Percentiles rank a stretch among this genome's conserved stretches.
These are phyloP conservation scores for Trichoderma hamatum DNA, from an alignment of 2,329 filamentous ascomycete species.

Conservation along the genomic window DNA sequence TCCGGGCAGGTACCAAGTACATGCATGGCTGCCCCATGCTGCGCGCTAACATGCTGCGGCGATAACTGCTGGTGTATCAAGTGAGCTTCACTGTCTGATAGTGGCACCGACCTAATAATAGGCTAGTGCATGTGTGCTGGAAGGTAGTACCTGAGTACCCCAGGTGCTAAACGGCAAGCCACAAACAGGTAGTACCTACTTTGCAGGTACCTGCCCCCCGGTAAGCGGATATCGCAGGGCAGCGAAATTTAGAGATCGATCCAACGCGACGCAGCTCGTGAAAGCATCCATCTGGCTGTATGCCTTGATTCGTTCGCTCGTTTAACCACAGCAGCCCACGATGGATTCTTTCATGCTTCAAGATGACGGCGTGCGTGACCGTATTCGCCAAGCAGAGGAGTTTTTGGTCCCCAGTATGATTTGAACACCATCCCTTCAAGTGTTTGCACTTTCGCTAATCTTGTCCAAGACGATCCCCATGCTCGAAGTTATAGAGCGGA, in stretches of 20 bases:
- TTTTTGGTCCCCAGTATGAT: constrained; percentile 85
- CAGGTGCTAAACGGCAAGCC: not conserved
- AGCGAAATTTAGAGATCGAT: constrained; percentile 7
- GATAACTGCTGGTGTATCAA: not conserved
- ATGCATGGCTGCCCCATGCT: not conserved
- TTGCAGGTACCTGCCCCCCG: constrained; percentile 9
- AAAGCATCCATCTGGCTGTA: not conserved
- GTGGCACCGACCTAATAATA: not conserved
- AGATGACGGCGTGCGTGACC: constrained; percentile 82
- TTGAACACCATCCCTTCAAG: not conserved
- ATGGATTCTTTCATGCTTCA: constrained; percentile 78
- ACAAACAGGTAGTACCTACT: not conserved
- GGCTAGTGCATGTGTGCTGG: not conserved
- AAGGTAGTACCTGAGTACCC: not conserved
- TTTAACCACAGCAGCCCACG: constrained; percentile 31
- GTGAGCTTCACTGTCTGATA: not conserved
- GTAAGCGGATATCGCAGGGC: not conserved
- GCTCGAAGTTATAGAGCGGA: constrained; percentile 81
- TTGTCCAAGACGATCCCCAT: constrained; percentile 52
- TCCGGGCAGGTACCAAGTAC: constrained; percentile 3
- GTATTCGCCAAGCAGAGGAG: constrained; percentile 83
- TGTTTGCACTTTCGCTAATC: constrained; percentile 14
- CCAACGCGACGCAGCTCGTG: constrained; percentile 4
- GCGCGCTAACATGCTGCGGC: not conserved
- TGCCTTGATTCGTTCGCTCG: not conserved